phyloP scores from a whole-genome alignment of 73 alveolate species.

The Symbiodinium natans region DNA sequence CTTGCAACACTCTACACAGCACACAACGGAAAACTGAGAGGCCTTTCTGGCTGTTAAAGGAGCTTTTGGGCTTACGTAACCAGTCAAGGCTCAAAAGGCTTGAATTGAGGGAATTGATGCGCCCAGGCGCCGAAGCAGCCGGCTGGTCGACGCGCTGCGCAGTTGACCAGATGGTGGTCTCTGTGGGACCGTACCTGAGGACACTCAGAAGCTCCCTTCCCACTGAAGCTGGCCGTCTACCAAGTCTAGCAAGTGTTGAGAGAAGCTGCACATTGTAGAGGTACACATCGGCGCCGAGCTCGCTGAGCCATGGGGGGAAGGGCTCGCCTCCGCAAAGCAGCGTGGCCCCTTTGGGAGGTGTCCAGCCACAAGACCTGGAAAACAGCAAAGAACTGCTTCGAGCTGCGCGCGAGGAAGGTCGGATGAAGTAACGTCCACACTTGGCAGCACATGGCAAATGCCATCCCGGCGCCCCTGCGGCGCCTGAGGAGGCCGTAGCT shows the following conservation, averaged over 20 bases:
- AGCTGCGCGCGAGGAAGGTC: too few relatives aligned
- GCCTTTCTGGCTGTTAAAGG: too few relatives aligned
- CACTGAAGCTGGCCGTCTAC: neutral
- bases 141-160: neutral
- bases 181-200: slow-evolving; percentile 74
- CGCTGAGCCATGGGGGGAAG: slow-evolving; percentile 41
- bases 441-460: too few relatives aligned
- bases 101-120: neutral
- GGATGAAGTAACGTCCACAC: too few relatives aligned
- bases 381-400: too few relatives aligned
- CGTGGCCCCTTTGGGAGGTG: neutral
- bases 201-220: neutral
- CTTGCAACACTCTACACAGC: too few relatives aligned
- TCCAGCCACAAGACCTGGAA: slow-evolving; percentile 62
- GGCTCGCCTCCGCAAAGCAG: slow-evolving; percentile 65
- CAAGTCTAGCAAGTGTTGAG: neutral
- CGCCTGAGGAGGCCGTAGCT: slow-evolving; percentile 24
- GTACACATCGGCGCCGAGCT: neutral
- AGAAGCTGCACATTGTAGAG: neutral
- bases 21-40: too few relatives aligned
- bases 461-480: neutral
- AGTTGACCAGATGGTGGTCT: slow-evolving; percentile 66
- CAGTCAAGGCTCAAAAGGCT: too few relatives aligned
- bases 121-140: neutral
- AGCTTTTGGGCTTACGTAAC: too few relatives aligned